Percentiles rank a stretch among this genome's conserved stretches.
phyloP scores from a whole-genome alignment of 768 basidiomycete genomes.

The Russula earlei region DNA sequence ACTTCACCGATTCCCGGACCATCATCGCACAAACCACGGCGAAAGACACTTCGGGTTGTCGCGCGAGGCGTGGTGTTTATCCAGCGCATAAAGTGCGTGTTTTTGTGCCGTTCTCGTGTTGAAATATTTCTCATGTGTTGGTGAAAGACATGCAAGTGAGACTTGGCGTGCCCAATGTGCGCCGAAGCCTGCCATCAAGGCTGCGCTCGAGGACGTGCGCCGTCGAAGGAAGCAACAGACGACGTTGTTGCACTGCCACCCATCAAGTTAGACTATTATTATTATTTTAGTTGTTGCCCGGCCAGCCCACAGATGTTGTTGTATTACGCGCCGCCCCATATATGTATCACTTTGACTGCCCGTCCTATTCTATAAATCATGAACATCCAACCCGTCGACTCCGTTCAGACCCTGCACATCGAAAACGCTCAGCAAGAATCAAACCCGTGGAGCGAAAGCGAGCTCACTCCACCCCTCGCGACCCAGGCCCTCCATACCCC shows the following conservation, averaged over 20 bases:
- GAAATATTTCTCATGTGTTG: conserved; percentile 9
- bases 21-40: conserved; percentile 29
- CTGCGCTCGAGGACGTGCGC: conserved; percentile 65
- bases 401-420: not conserved
- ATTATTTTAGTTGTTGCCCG: not conserved
- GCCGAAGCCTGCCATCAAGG: conserved; percentile 49
- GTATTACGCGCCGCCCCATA: too few species aligned
- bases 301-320: too few species aligned
- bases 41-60: conserved; percentile 45
- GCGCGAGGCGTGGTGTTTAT: conserved; percentile 56
- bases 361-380: not conserved
- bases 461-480: not conserved
- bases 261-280: not conserved
- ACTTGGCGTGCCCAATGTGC: conserved; percentile 55
- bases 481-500: not conserved
- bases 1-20: conserved; percentile 49
- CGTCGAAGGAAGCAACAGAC: conserved; percentile 18
- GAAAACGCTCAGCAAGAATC: not conserved
- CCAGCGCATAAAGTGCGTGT: conserved; percentile 48
- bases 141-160: conserved; percentile 46
- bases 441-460: conserved; percentile 15
- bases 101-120: not conserved
- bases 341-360: not conserved
- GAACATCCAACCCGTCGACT: not conserved
- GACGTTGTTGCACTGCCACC: not conserved